Conservation (phyloP, 2,329 filamentous ascomycete genomes). For the Sclerotinia nivalis region DNA sequence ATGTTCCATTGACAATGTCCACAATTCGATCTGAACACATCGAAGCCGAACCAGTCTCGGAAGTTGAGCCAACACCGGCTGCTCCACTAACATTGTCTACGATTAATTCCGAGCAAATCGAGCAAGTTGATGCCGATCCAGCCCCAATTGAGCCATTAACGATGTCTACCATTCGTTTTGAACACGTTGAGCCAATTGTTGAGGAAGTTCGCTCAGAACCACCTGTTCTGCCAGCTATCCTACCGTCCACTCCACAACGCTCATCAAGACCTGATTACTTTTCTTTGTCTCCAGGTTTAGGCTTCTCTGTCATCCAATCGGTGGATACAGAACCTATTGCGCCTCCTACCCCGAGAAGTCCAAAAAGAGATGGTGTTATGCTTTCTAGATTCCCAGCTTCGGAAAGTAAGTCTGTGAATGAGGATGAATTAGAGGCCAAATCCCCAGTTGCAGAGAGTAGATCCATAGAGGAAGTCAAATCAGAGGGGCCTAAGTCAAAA, state of each 20-base stretch:
- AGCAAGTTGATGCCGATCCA: slow-evolving; percentile 29
- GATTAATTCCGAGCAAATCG: slow-evolving; percentile 47
- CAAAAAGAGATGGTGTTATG: slow-evolving; percentile 57
- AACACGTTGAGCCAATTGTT: slow-evolving; percentile 41
- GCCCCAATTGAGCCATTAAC: slow-evolving; percentile 34
- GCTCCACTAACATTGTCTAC: slow-evolving; percentile 41
- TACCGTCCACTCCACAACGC: not conserved
- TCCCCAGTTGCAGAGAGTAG: not conserved
- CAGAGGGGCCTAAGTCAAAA: not conserved
- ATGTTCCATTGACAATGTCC: slow-evolving; percentile 40
- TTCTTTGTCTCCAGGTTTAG: slow-evolving; percentile 36
- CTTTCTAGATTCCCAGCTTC: slow-evolving; percentile 45
- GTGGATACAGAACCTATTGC: slow-evolving; percentile 39
- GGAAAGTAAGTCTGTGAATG: slow-evolving; percentile 2
- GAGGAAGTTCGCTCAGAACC: slow-evolving; percentile 17
- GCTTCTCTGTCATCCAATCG: slow-evolving; percentile 38
- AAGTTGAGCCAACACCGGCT: slow-evolving; percentile 28
- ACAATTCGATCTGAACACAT: slow-evolving; percentile 43
- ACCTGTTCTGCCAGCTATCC: slow-evolving; percentile 19
- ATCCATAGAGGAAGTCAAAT: not conserved
- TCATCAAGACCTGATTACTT: slow-evolving; percentile 30
- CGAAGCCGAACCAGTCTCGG: slow-evolving; percentile 35
- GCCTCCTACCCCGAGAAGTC: slow-evolving; percentile 48
- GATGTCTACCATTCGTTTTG: slow-evolving; percentile 42
- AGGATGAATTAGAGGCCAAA: not conserved